Conservation (phyloP, 208 protist genomes). For the Acanthamoeba triangularis region DNA sequence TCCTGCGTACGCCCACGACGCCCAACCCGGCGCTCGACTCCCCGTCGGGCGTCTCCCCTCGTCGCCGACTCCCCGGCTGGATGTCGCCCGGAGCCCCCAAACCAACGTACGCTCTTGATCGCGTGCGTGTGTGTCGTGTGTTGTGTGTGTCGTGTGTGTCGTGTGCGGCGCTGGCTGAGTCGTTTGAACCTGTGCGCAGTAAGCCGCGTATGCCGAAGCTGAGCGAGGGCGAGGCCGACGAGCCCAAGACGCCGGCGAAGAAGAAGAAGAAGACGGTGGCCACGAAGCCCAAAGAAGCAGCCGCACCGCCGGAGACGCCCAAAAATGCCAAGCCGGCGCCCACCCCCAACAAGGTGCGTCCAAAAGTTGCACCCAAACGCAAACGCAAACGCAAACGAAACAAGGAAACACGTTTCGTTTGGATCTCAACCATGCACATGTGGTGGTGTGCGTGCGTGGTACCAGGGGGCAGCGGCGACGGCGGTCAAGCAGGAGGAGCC, state of each 20-base stretch:
- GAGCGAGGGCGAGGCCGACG: neutral
- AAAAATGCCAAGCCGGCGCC: too few relatives aligned
- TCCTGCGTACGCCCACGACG: neutral
- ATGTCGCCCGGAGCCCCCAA: conserved; percentile 23
- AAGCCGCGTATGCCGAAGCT: conserved; percentile 27
- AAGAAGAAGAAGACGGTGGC: neutral
- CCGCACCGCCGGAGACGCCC: too few relatives aligned
- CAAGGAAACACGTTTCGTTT: neutral
- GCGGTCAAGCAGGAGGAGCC: neutral
- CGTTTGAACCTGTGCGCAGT: neutral
- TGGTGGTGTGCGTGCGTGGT: too few relatives aligned
- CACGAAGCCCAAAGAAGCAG: too few relatives aligned
- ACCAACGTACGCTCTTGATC: neutral
- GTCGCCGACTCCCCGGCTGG: conserved; percentile 23
- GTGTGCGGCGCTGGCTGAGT: neutral
- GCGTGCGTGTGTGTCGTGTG: neutral
- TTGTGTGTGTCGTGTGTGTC: neutral
- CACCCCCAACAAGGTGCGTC: too few relatives aligned
- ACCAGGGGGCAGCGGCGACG: neutral
- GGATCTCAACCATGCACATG: too few relatives aligned
- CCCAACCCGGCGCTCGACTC: neutral
- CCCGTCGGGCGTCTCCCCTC: neutral
- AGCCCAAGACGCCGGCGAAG: neutral
- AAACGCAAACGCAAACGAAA: too few relatives aligned
- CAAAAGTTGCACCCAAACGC: too few relatives aligned